Base-by-base conservation (phyloP, 2,329 filamentous ascomycete genomes). In the Chlorencoelia australis region DNA sequence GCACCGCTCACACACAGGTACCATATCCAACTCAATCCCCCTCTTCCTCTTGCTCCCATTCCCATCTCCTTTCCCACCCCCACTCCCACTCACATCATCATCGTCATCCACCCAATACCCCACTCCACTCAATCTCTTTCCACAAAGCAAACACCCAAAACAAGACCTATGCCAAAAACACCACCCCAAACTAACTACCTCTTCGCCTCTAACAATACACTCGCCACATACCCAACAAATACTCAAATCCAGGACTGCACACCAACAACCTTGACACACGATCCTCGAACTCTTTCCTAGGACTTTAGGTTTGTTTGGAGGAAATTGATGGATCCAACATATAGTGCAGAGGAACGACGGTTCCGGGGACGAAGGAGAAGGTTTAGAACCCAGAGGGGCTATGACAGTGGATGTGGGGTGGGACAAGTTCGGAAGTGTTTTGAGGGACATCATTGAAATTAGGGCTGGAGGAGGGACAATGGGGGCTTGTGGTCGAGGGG, bases 161-260 rank as follows among this genome's bases (percentile, higher is more conserved):
- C 69, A 75, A 1, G 54, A 59, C 25, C 61, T 59, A 48, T 75
- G 71, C 72, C 70, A 75, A 49, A 75, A 75, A 47, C 69, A 73
- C 71, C 67, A 75, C 0, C 70, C 70, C n/a, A 75, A 59, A 44
- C 69, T 73, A 26, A 75, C 67, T 43, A 67, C 69, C 40, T 74
- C 70, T 16, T 70, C 65, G 0, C 61, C 67, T 17, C 70, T 66
- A 22, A 64, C 62, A 9, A 75, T 62, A 28, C 71, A 53, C 51
- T 73, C 69, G 14, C 71, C 69, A 44, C 72, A 75, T 17, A 67
- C 69, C 72, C 59, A 75, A 53, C 67, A 75, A 34, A 75, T 67
- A 41, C 69, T 68, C 31, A 75, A 59, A 49, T 72, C 61, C 33
- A 74, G 51, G 2, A 75, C 52, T 1, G 61, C 61, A 6, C 55